A percentile compares a stretch with the other conserved stretches of the same genome.
phyloP scores from a whole-genome alignment of 2,329 filamentous ascomycete species.

The Fusarium incarnatum region DNA sequence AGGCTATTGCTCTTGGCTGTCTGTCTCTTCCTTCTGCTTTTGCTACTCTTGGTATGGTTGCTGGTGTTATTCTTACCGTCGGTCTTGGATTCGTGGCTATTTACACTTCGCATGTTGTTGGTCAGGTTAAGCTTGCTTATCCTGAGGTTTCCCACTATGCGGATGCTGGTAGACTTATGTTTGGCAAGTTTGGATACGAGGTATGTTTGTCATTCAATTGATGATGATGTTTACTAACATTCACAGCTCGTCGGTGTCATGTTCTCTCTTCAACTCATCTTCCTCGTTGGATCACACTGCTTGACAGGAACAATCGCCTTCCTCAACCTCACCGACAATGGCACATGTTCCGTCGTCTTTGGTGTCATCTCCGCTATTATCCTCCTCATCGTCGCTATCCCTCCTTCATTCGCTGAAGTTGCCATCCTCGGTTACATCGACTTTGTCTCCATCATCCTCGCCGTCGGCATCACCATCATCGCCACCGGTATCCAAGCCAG shows the following conservation, averaged over 20 bases:
- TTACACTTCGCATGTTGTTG: slow-evolving; percentile 61
- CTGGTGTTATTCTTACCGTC: slow-evolving; percentile 58
- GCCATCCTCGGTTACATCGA: slow-evolving; percentile 64
- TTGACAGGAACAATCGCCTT: slow-evolving; percentile 77
- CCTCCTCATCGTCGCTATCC: slow-evolving; percentile 59
- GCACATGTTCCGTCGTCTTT: slow-evolving; percentile 59
- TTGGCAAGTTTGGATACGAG: slow-evolving; percentile 70
- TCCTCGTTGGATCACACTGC: slow-evolving; percentile 78
- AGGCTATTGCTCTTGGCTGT: slow-evolving; percentile 66
- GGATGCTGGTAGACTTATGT: slow-evolving; percentile 73
- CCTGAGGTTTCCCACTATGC: slow-evolving; percentile 74
- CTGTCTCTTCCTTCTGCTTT: slow-evolving; percentile 65
- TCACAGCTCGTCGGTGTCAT: slow-evolving; percentile 65
- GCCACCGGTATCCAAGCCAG: slow-evolving; percentile 65
- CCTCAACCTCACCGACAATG: slow-evolving; percentile 71
- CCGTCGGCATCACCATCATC: slow-evolving; percentile 75
- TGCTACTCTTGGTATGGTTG: slow-evolving; percentile 65
- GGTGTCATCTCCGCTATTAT: slow-evolving; percentile 60
- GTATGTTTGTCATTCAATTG: not conserved
- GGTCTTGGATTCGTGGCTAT: slow-evolving; percentile 60
- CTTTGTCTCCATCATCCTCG: slow-evolving; percentile 71
- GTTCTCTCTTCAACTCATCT: slow-evolving; percentile 73
- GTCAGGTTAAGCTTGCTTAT: slow-evolving; percentile 61
- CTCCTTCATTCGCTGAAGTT: slow-evolving; percentile 62
- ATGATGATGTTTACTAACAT: not conserved